Evolutionary conservation across 1,284 basidiomycete species (phyloP).

Genomic region (Heliocybe sulcata): DNA sequence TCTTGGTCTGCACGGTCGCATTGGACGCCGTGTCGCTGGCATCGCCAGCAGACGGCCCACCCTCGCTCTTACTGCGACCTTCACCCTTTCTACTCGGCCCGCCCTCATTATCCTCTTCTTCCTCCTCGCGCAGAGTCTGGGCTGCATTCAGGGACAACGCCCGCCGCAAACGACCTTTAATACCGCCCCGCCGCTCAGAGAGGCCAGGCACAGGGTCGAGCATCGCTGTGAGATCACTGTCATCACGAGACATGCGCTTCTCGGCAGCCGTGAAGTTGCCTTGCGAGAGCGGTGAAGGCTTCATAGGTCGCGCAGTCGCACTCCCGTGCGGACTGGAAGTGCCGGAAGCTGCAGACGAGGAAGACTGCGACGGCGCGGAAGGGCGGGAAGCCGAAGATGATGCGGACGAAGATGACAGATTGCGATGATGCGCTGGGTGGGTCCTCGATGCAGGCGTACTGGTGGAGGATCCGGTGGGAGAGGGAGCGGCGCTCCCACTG

Average conservation of each 20-base stretch:
- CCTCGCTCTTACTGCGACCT: not conserved
- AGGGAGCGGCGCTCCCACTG: conserved; percentile 10
- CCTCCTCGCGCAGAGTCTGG: conserved; percentile 45
- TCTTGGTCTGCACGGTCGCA: conserved; percentile 55
- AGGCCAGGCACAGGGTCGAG: conserved; percentile 38
- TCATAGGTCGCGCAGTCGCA: conserved; percentile 41
- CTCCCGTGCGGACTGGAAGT: conserved; percentile 13
- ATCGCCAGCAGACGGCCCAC: conserved; percentile 13
- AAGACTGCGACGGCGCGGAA: conserved; percentile 24
- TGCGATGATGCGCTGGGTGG: conserved; percentile 27
- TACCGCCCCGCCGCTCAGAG: conserved; percentile 46
- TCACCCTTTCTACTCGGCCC: not conserved
- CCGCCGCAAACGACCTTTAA: conserved; percentile 72
- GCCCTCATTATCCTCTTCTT: conserved; percentile 30
- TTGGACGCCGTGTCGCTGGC: conserved; percentile 32
- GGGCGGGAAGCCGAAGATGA: conserved; percentile 25
- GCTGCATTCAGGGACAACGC: conserved; percentile 64
- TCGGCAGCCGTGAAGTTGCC: conserved; percentile 58
- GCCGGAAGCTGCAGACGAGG: conserved; percentile 29
- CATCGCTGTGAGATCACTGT: conserved; percentile 60
- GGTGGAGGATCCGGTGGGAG: conserved; percentile 9
- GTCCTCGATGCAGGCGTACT: conserved; percentile 27
- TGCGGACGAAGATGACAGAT: conserved; percentile 38
- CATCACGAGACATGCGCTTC: conserved; percentile 72
- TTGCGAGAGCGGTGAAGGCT: conserved; percentile 74